These are phyloP conservation scores for Nematocida sp. DNA, from an alignment of 371 early-diverging fungal genomes.

Conservation along the genomic window DNA sequence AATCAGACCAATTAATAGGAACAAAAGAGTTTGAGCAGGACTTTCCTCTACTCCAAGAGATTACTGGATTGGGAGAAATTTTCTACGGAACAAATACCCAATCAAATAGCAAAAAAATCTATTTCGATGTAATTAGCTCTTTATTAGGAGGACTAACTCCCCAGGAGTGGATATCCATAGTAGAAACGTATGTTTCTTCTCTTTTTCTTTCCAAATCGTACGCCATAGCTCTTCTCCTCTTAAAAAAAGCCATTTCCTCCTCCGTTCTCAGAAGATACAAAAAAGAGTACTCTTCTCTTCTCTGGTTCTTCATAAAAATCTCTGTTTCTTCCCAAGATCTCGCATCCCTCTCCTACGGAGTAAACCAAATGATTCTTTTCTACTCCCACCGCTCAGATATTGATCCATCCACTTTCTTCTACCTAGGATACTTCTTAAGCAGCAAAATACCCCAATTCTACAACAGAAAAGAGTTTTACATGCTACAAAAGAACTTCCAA, in stretches of 20 bases:
- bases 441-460: constrained; percentile 49
- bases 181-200: constrained; percentile 26
- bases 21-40: constrained; percentile 56
- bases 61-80: constrained; percentile 41
- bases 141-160: constrained; percentile 22
- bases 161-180: constrained; percentile 16
- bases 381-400: constrained; percentile 13
- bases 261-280: constrained; percentile 45
- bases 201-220: constrained; percentile 5
- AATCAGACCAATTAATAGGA: not conserved
- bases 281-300: constrained; percentile 39
- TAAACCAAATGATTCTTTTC: constrained; percentile 40
- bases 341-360: constrained; percentile 27
- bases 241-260: constrained; percentile 54
- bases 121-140: constrained; percentile 37
- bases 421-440: constrained; percentile 60
- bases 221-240: constrained; percentile 14
- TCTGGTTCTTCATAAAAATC: constrained; percentile 53
- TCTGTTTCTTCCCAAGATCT: constrained; percentile 40
- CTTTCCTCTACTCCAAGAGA: constrained; percentile 50
- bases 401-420: constrained; percentile 38
- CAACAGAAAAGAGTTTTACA: constrained; percentile 41
- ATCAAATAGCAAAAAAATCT: not conserved
- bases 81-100: not conserved
- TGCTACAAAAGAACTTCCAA: constrained; percentile 59